These are phyloP conservation scores for Nemania diffusa DNA, from an alignment of 2,329 filamentous ascomycete species.

Conservation along the genomic window DNA sequence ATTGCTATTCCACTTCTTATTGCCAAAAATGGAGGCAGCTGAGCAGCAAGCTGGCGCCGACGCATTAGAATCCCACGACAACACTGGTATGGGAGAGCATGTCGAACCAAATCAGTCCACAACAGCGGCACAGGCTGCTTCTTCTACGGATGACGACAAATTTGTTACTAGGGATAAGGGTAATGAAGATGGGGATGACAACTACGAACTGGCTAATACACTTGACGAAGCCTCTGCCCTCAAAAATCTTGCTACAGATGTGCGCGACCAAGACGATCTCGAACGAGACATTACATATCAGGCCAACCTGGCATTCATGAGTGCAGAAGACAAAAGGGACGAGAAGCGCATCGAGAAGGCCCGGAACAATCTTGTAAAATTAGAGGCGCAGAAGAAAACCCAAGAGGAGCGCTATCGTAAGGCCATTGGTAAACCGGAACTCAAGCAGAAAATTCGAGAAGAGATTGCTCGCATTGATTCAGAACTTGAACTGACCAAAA, in stretches of 20 bases:
- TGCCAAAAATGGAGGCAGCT: conserved; percentile 19
- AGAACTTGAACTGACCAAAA: conserved; percentile 71
- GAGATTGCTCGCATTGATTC: conserved; percentile 74
- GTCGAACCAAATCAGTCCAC: not conserved
- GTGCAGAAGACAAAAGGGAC: conserved; percentile 72
- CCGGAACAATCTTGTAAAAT: conserved; percentile 63
- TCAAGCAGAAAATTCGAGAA: conserved; percentile 67
- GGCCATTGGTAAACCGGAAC: conserved; percentile 57
- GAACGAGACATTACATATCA: conserved; percentile 83
- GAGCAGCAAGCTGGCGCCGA: not conserved
- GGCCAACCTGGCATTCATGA: conserved; percentile 67
- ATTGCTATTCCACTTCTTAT: not conserved
- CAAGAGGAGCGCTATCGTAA: conserved; percentile 60
- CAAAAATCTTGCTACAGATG: conserved; percentile 71
- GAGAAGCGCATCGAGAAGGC: conserved; percentile 70
- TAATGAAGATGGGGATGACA: conserved; percentile 1
- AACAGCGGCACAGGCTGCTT: not conserved
- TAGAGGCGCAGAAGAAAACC: conserved; percentile 72
- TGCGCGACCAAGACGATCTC: conserved; percentile 88
- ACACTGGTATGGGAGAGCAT: not conserved
- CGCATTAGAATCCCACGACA: not conserved
- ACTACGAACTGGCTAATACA: conserved; percentile 12
- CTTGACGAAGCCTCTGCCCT: conserved; percentile 70
- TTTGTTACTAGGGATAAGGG: not conserved
- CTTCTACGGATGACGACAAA: not conserved